Percentiles rank a stretch among this genome's conserved stretches.
phyloP scores from a whole-genome alignment of 345 rosid genomes.

The Hibiscus trionum region DNA sequence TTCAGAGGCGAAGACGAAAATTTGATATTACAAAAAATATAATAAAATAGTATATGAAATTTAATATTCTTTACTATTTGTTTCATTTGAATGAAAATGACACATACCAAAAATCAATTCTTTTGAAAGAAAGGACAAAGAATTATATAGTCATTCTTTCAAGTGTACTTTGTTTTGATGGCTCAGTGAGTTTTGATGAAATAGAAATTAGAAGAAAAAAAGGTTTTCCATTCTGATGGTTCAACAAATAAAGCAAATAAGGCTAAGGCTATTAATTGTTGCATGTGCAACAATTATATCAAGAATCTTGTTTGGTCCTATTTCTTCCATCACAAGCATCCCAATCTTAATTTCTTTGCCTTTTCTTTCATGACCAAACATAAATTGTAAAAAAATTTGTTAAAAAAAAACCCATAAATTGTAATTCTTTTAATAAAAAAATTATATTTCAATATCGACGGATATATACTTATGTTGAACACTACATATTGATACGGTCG shows the following conservation, averaged over 20 bases:
- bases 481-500: too few relatives aligned
- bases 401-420: too few relatives aligned
- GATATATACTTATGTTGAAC: too few relatives aligned
- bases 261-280: conserved; percentile 36
- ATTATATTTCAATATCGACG: too few relatives aligned
- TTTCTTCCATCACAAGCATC: conserved; percentile 48
- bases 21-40: not conserved
- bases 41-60: not conserved
- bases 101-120: conserved; percentile 30
- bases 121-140: conserved; percentile 24
- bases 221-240: conserved; percentile 29
- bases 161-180: conserved; percentile 21
- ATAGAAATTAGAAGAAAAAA: conserved; percentile 9
- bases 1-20: too few relatives aligned
- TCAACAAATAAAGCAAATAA: conserved; percentile 47
- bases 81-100: conserved; percentile 25
- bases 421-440: too few relatives aligned
- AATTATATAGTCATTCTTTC: conserved; percentile 18
- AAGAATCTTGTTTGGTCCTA: conserved; percentile 27
- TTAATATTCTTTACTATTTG: not conserved
- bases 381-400: too few relatives aligned
- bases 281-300: conserved; percentile 42
- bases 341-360: conserved; percentile 13
- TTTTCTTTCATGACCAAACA: conserved; percentile 28
- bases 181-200: conserved; percentile 11